Conservation (phyloP, 805 yeast genomes). For the Saturnispora saitoi region DNA sequence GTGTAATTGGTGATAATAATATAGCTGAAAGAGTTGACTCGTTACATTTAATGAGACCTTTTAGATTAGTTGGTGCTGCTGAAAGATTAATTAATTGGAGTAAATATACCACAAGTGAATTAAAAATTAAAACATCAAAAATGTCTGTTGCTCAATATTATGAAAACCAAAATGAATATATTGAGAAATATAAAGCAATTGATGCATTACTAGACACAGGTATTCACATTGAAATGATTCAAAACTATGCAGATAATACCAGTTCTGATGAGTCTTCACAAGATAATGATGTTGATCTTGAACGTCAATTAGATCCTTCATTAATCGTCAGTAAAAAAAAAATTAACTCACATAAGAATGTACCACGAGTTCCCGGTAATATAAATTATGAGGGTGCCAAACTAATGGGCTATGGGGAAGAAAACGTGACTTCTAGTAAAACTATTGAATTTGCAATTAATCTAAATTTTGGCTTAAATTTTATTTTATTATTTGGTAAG, state of each 20-base stretch:
- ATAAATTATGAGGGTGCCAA: conserved; percentile 51
- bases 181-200: conserved; percentile 48
- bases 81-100: conserved; percentile 36
- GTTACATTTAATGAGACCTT: conserved; percentile 39
- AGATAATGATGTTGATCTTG: conserved; percentile 7
- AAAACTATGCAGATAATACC: conserved; percentile 40
- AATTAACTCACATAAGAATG: background rate
- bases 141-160: conserved; percentile 37
- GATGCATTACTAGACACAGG: conserved; percentile 66
- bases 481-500: conserved; percentile 53
- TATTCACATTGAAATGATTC: conserved; percentile 54
- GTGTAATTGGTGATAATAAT: conserved; percentile 13
- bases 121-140: conserved; percentile 20
- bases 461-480: conserved; percentile 54
- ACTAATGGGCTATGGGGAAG: conserved; percentile 35
- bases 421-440: conserved; percentile 28
- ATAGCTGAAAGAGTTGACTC: conserved; percentile 21
- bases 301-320: background rate
- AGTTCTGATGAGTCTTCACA: conserved; percentile 19
- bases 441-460: conserved; percentile 44
- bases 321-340: background rate
- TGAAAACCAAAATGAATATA: conserved; percentile 48
- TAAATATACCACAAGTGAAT: conserved; percentile 17
- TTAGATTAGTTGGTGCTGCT: conserved; percentile 36
- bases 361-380: conserved; percentile 44